A percentile compares a stretch with the other conserved stretches of the same genome.
Evolutionary conservation across 768 basidiomycete genomes (phyloP).

Genomic region (Boletus pseudopeckii): DNA sequence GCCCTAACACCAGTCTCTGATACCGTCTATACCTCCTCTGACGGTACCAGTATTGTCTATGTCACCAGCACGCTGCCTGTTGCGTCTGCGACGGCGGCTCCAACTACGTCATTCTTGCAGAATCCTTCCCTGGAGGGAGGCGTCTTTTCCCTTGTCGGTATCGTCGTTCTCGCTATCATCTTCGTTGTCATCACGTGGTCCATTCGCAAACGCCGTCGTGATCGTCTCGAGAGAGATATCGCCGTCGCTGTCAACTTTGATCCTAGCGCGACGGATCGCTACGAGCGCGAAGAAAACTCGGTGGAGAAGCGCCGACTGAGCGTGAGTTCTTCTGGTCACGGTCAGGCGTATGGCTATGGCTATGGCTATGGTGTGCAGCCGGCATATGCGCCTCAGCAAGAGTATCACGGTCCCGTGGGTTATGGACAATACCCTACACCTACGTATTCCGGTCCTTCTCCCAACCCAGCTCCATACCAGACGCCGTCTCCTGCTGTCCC

Average conservation of each 20-base stretch:
- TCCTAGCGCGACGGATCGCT: conserved; percentile 31
- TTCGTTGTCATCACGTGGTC: conserved; percentile 43
- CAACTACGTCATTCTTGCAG: conserved; percentile 48
- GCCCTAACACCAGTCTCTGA: conserved; percentile 20
- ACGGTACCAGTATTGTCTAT: conserved; percentile 26
- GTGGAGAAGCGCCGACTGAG: conserved; percentile 24
- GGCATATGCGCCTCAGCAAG: conserved; percentile 20
- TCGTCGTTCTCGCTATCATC: conserved; percentile 46
- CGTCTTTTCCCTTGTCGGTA: conserved; percentile 52
- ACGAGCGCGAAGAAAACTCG: conserved; percentile 21
- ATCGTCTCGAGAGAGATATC: conserved; percentile 32
- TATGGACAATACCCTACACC: conserved; percentile 22
- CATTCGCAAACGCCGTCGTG: conserved; percentile 47
- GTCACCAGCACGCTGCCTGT: conserved; percentile 32
- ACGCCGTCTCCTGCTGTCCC: conserved; percentile 9
- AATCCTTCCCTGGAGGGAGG: conserved; percentile 63
- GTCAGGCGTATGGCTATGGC: conserved; percentile 22
- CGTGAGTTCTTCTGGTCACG: conserved; percentile 25
- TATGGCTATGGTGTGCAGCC: conserved; percentile 17
- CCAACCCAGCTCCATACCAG: conserved; percentile 10
- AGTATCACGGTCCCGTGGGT: conserved; percentile 16
- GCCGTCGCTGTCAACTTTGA: conserved; percentile 54
- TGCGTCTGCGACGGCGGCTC: conserved; percentile 20
- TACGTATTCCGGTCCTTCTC: conserved; percentile 3
- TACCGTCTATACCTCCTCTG: conserved; percentile 21